Conservation (phyloP, 768 basidiomycete species). For the Trametes cubensis region DNA sequence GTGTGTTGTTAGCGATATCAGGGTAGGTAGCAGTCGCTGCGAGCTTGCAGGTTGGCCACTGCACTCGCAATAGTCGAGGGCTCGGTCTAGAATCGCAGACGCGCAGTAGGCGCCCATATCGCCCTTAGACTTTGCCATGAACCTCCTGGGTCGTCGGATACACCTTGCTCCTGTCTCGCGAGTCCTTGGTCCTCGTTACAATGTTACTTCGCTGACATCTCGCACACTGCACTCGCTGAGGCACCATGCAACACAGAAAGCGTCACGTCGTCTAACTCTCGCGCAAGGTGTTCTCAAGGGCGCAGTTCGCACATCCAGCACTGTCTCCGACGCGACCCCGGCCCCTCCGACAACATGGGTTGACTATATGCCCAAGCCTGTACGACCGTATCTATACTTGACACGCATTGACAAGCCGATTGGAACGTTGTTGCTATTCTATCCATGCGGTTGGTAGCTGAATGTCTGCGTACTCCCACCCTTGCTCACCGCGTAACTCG, state of each 20-base stretch:
- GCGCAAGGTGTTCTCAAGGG: not conserved
- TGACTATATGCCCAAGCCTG: slow-evolving; percentile 58
- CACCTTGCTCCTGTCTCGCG: not conserved
- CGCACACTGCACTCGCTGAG: slow-evolving; percentile 4
- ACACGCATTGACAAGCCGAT: slow-evolving; percentile 96
- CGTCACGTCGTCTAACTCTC: not conserved
- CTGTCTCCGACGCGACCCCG: slow-evolving; percentile 17
- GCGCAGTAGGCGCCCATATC: not conserved
- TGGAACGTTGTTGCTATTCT: slow-evolving; percentile 87
- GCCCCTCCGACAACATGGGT: slow-evolving; percentile 56
- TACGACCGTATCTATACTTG: slow-evolving; percentile 81
- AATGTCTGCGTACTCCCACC: not conserved
- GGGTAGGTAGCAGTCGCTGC: no score
- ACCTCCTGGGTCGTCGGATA: slow-evolving; percentile 1
- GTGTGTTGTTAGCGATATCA: no score
- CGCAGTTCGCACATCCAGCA: slow-evolving; percentile 15
- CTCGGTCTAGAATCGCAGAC: not conserved
- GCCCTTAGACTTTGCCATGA: slow-evolving; percentile 8
- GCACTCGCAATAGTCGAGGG: no score
- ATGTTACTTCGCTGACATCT: not conserved
- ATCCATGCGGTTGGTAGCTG: slow-evolving; percentile 81
- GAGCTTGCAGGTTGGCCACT: no score
- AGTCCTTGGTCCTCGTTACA: not conserved
- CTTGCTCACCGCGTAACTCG: not conserved
- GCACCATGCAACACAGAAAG: not conserved